Base-by-base conservation (phyloP, 805 yeast species). In the Sungouiozyma ichnusensis region DNA sequence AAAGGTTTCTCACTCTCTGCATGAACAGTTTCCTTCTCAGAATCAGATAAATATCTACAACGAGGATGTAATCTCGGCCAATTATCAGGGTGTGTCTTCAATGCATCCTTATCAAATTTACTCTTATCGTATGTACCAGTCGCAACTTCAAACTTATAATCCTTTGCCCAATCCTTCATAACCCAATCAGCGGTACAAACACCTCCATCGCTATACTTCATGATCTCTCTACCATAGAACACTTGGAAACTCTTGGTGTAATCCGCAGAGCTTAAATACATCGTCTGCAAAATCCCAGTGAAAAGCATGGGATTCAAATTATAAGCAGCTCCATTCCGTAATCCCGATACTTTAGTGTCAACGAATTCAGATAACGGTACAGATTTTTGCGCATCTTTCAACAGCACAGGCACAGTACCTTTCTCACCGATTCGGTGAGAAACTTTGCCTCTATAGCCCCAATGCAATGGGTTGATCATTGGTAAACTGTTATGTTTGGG, bases 271-370 rank as follows among this genome's bases (percentile, higher is more conserved):
- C 80, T 73, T 37, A 88, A 76, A 54, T 76, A 79, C 57, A 81
- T 55, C 2, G 95, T 86, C 61, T 88, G 96, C 20, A 85, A 62
- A 43, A 81, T 72, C 18, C 95, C 95, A 45, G 77, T 77, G 58
- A 76, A 76, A 20, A 81, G 58, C 3, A 73, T 61, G 6, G 92
- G 92, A 47, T 76, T 73, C 56, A 81, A 65, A 58, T 74, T 63
- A 50, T 80, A 71, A 50, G 68, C 68, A 33, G 76, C 57, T 6
- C 71, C 70, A 38, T 73, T 54, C 32, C 58, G 56, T 44, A 79
- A 67, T 8, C 65, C 74, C 1, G 79, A 76, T 3, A 72, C 62
- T 35, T 57, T 38, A 20, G 54, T 38, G 13, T 53, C 42, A 3
- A 60, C 48, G 34, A 61, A 57, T 15, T 53, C 51, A 17, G 53